Conservation (phyloP, 768 basidiomycete genomes). For the Suillus cothurnatus region DNA sequence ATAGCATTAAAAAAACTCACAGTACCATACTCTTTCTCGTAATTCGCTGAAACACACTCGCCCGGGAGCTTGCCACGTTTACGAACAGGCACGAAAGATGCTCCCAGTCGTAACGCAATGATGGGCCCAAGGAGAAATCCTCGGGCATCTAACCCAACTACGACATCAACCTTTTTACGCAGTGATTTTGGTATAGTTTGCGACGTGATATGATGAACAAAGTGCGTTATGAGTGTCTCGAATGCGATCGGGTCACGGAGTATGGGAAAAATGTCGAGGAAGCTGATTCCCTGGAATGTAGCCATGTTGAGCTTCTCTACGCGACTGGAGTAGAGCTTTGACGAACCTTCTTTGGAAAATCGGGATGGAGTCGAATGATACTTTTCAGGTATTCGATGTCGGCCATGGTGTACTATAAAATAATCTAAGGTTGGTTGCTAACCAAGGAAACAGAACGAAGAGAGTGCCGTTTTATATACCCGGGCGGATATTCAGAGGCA, state of each 20-base stretch:
- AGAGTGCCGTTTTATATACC: not conserved
- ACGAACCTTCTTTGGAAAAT: constrained; percentile 90
- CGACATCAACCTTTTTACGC: constrained; percentile 78
- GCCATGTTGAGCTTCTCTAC: not conserved
- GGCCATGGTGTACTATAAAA: constrained; percentile 48
- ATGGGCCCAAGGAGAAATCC: constrained; percentile 95
- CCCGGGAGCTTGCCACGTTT: constrained; percentile 97
- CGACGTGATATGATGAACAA: constrained; percentile 83
- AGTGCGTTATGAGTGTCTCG: constrained; percentile 88
- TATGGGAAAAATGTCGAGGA: constrained; percentile 95
- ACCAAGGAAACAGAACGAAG: not conserved
- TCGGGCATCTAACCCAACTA: constrained; percentile 94
- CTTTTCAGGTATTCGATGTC: constrained; percentile 74
- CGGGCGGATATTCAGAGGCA: not conserved
- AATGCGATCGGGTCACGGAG: constrained; percentile 84
- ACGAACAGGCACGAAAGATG: constrained; percentile 94
- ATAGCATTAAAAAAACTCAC: constrained; percentile 43
- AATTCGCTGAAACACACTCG: constrained; percentile 67
- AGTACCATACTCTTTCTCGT: constrained; percentile 92
- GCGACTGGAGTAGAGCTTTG: not conserved
- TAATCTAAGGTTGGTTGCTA: not conserved
- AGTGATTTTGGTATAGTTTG: constrained; percentile 64
- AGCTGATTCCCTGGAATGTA: constrained; percentile 73
- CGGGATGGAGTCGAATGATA: constrained; percentile 60
- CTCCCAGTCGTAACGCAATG: constrained; percentile 86